Evolutionary conservation across 257 asterid species (phyloP).

Genomic region (Dorcoceras hygrometricum): DNA sequence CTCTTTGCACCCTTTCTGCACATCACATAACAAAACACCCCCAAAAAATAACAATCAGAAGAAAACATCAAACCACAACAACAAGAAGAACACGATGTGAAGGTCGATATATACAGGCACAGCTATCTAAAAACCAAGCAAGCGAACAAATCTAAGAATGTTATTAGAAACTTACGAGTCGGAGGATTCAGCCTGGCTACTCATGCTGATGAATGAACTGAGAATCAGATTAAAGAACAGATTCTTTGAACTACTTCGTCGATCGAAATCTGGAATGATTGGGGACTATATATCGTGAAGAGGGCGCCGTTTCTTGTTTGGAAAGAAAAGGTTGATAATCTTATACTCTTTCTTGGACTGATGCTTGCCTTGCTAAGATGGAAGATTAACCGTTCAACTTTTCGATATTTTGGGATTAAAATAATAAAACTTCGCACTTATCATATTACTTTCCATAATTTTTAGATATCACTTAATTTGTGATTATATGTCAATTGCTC

Average conservation of each 20-base stretch:
- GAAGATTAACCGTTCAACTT: not conserved
- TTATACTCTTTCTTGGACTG: conserved; percentile 17
- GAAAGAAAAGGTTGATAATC: conserved; percentile 27
- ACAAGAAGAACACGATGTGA: not conserved
- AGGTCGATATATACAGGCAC: not conserved
- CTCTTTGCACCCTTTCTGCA: conserved; percentile 76
- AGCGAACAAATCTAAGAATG: conserved; percentile 13
- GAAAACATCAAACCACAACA: not conserved
- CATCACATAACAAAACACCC: conserved; percentile 21
- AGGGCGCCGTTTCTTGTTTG: conserved; percentile 33
- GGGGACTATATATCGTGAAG: not conserved
- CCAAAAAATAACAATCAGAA: conserved; percentile 18
- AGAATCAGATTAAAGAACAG: not conserved
- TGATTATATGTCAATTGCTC: too few species aligned
- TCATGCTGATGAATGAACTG: conserved; percentile 8
- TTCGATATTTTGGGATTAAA: too few species aligned
- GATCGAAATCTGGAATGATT: not conserved
- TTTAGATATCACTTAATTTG: too few species aligned
- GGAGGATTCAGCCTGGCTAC: conserved; percentile 45
- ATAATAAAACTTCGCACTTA: too few species aligned
- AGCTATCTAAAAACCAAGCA: not conserved
- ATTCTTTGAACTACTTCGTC: not conserved
- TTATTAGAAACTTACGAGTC: conserved; percentile 33
- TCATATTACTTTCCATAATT: too few species aligned
- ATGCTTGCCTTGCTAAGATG: not conserved